Evolutionary conservation across 306 rosid genomes (phyloP).

Genomic region (Purshia tridentata): DNA sequence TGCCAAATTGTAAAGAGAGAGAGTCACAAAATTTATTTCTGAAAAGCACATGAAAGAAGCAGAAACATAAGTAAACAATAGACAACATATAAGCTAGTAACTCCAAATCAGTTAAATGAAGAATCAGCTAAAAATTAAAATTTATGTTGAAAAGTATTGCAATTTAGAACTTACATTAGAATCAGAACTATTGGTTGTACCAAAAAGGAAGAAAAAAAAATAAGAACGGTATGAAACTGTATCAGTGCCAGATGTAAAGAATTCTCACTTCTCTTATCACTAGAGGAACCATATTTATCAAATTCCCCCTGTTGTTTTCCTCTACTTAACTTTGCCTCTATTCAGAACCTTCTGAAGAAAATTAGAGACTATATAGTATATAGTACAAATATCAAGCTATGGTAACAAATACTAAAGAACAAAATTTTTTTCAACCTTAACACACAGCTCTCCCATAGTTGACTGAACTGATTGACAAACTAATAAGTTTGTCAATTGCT

Average conservation of each 20-base stretch:
- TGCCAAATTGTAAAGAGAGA: background rate
- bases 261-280: background rate
- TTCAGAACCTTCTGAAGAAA: background rate
- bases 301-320: background rate
- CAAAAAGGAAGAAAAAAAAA: too few relatives aligned
- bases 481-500: too few relatives aligned
- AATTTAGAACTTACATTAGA: background rate
- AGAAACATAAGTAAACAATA: background rate
- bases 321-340: background rate
- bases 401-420: background rate
- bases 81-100: background rate
- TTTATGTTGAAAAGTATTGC: background rate
- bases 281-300: background rate
- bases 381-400: background rate
- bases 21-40: background rate
- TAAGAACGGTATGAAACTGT: background rate
- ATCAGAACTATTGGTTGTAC: too few relatives aligned
- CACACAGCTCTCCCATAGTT: too few relatives aligned
- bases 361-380: background rate
- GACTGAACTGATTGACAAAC: too few relatives aligned
- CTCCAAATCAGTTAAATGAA: background rate
- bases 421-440: background rate
- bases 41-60: background rate
- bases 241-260: conserved; percentile 2
- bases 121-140: background rate